These are phyloP conservation scores for Tulasnella sp. DNA, from an alignment of 768 basidiomycete genomes.

Conservation along the genomic window DNA sequence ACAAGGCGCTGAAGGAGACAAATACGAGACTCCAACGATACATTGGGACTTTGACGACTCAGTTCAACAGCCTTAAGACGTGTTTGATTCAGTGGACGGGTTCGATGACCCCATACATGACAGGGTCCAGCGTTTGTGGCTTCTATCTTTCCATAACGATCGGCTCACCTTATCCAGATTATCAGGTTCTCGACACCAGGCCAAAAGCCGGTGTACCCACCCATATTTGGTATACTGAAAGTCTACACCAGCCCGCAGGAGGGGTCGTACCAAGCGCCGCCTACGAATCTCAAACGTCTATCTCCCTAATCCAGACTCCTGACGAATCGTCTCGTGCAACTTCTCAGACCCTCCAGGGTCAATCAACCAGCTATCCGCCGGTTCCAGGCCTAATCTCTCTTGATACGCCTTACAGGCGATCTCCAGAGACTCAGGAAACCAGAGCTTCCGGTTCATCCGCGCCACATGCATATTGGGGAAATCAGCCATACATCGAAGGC, in stretches of 20 bases:
- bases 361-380: no score
- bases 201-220: neutral
- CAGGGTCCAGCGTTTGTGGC: neutral
- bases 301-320: no score
- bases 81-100: neutral
- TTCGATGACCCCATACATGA: neutral
- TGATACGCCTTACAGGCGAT: no score
- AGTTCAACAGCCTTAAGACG: neutral
- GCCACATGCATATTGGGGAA: no score
- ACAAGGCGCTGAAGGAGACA: neutral
- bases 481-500: no score
- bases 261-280: no score
- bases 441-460: no score
- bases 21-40: neutral
- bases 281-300: no score
- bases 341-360: no score
- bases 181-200: neutral
- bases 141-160: neutral
- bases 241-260: neutral
- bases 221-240: neutral
- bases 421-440: no score
- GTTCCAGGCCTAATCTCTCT: no score
- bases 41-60: neutral
- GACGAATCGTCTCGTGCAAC: no score
- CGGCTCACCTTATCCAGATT: neutral